Percentiles rank a stretch among this genome's conserved stretches.
These are phyloP conservation scores for Sphagnurus paluster DNA, from an alignment of 1,284 basidiomycete genomes.

Conservation along the genomic window DNA sequence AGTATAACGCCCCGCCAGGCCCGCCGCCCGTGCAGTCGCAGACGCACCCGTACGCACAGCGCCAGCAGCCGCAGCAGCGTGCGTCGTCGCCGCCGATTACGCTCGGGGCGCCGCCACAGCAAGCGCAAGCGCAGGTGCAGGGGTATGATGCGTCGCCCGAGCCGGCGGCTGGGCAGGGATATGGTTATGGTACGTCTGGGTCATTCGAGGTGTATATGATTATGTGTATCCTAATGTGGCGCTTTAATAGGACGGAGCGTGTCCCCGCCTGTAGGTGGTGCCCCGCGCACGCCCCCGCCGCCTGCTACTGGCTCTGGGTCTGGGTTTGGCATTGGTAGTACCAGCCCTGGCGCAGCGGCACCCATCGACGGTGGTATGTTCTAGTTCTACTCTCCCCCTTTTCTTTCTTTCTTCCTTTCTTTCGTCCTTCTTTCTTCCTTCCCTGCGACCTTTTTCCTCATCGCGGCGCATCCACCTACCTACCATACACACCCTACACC, in stretches of 20 bases:
- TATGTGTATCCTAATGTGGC: not conserved
- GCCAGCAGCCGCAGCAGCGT: conserved; percentile 1
- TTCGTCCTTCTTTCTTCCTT: no score
- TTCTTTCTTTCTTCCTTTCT: not conserved
- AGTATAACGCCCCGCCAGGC: no score
- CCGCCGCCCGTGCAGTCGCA: no score
- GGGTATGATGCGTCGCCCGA: conserved; percentile 18
- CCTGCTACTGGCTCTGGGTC: conserved; percentile 5
- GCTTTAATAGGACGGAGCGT: not conserved
- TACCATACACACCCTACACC: no score
- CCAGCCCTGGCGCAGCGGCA: conserved; percentile 1
- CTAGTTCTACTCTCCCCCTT: no score
- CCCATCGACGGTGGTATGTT: conserved; percentile 32
- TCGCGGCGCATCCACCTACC: no score
- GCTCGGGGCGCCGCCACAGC: not conserved
- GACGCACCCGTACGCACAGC: no score
- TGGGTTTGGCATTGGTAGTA: conserved; percentile 2
- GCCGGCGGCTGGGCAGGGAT: not conserved
- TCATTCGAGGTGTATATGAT: no score
- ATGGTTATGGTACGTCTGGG: no score
- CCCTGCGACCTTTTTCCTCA: no score
- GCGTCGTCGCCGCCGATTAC: conserved; percentile 9
- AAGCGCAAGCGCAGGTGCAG: not conserved
- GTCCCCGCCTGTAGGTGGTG: conserved; percentile 1
- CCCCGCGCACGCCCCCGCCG: conserved; percentile 5